These are phyloP conservation scores for Aspergillus homomorphus DNA, from an alignment of 495 filamentous ascomycete genomes.

Conservation along the genomic window DNA sequence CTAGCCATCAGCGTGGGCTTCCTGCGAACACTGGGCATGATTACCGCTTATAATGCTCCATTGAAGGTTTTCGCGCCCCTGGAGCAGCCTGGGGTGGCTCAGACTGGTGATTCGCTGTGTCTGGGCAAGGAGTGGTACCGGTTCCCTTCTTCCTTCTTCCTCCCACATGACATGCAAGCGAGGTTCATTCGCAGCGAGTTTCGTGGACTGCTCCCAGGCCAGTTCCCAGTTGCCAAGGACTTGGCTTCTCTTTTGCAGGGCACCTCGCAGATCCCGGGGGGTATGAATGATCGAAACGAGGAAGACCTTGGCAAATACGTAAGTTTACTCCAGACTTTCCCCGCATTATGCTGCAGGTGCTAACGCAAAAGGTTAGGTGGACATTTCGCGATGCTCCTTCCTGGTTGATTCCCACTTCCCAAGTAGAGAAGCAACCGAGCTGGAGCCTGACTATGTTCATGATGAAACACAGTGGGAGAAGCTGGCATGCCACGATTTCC, in stretches of 20 bases:
- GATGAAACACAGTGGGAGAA: conserved; percentile 70
- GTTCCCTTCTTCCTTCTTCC: conserved; percentile 88
- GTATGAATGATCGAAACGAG: conserved; percentile 90
- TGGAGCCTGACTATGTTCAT: conserved; percentile 73
- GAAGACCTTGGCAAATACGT: conserved; percentile 89
- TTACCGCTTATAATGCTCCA: conserved; percentile 82
- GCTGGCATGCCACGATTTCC: conserved; percentile 69
- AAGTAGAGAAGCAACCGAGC: conserved; percentile 44
- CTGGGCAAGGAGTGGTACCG: conserved; percentile 98
- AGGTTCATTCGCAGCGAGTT: conserved; percentile 92
- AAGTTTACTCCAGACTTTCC: conserved; percentile 23
- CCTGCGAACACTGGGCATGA: conserved; percentile 73
- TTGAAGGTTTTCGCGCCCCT: conserved; percentile 67
- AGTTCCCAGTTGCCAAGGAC: conserved; percentile 71
- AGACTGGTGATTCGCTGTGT: conserved; percentile 69
- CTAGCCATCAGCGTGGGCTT: conserved; percentile 60
- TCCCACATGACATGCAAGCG: conserved; percentile 73
- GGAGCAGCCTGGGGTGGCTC: conserved; percentile 45
- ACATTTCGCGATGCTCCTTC: conserved; percentile 72
- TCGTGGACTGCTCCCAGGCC: conserved; percentile 81
- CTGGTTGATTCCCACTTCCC: conserved; percentile 85
- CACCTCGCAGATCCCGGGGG: conserved; percentile 73
- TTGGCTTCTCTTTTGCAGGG: conserved; percentile 64
- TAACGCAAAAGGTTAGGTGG: conserved; percentile 44
- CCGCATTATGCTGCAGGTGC: not conserved